Evolutionary conservation across 192 early-diverging fungal species (phyloP), one percentile per base, ranked within the genome.

Genomic region (Pilaira anomala): DNA sequence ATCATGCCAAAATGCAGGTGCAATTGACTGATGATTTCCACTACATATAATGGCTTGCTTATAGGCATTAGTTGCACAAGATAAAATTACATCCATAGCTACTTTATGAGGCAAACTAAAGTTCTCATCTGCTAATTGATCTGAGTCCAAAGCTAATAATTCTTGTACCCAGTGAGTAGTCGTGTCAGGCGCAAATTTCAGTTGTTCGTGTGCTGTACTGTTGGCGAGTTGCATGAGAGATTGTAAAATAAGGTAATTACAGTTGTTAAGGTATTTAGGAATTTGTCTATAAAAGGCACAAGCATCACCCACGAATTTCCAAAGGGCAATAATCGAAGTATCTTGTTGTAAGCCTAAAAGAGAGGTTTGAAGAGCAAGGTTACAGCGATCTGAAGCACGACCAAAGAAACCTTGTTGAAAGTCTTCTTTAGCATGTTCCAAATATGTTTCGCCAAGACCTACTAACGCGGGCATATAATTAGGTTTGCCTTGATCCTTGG

Each of bases 401-500:
- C 82, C 89, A 72, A 83, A 87, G 50, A 86, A 79, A 19, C 90
- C 90, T 21, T 77, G 76, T 14, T 79, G 71, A 49, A 77, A 82
- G 42, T 77, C 76, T 41, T 86, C 80, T 24, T 66, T 79, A 30
- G 69, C 77, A 36, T 72, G 71, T 25, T 78, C 73, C 3, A 84
- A 36, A 58, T 76, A 76, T 50, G 76, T 79, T 44, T 81, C 74
- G 16, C 75, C 76, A 22, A 82, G 58, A n/a, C 82, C 83, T 58
- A 79, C 77, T 3, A 83, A 50, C 2, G 77, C 72, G 0, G 78
- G 82, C 9, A 84, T 56, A 30, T 84, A 76, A 19, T 70, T 48
- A 1, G 68, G 40, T 18, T 78, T 73, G 9, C 70, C 59, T 24
- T 72, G 71, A 7, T 52, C 45, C 19, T 74, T 58, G 22, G 77